Conservation (phyloP, 805 yeast genomes). For the Teunomyces pallodes region DNA sequence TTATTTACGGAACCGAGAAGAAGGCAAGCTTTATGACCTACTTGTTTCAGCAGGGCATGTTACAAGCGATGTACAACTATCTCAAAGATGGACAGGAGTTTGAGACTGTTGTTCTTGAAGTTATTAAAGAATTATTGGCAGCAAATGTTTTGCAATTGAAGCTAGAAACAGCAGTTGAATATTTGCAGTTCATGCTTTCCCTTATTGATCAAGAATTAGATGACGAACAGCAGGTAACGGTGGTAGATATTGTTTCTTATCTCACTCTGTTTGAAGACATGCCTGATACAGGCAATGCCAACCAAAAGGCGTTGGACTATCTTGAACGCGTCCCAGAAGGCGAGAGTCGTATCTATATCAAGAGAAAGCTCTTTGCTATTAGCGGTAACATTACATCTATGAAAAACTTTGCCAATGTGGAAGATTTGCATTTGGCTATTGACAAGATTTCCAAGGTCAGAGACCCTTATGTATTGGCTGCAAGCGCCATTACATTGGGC, state of each 20-base stretch:
- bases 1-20: constrained; percentile 24
- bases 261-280: constrained; percentile 6
- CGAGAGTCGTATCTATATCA: constrained; percentile 11
- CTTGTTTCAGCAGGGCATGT: constrained; percentile 9
- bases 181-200: not conserved
- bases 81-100: constrained; percentile 3
- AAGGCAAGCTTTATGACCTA: constrained; percentile 13
- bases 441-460: constrained; percentile 8
- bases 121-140: constrained; percentile 5
- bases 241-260: not conserved
- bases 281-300: constrained; percentile 1
- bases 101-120: constrained; percentile 6
- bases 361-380: constrained; percentile 31
- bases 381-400: constrained; percentile 35
- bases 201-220: not conserved
- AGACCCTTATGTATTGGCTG: constrained; percentile 26
- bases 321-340: constrained; percentile 2
- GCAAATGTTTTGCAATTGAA: not conserved
- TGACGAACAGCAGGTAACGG: constrained; percentile 1
- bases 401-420: constrained; percentile 23
- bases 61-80: not conserved
- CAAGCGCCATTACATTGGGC: constrained; percentile 33
- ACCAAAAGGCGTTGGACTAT: constrained; percentile 1
- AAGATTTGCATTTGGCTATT: constrained; percentile 18
- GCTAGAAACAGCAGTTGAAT: not conserved